Percentiles rank a stretch among this genome's conserved stretches.
Evolutionary conservation across 2,329 filamentous ascomycete genomes (phyloP).

Genomic region (Fusarium sulawesiense): DNA sequence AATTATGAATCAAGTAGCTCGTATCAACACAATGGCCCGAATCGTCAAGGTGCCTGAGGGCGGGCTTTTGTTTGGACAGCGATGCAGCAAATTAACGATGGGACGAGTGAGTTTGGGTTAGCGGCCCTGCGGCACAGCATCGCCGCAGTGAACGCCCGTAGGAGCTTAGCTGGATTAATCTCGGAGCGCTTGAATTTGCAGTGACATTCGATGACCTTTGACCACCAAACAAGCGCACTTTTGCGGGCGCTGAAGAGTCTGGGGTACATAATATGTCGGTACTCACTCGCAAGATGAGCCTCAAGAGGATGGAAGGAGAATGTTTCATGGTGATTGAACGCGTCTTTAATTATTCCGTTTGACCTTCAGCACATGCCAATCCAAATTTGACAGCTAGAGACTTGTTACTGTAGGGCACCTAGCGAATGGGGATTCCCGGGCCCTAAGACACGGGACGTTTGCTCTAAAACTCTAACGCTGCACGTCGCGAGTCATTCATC

Average conservation of each 20-base stretch:
- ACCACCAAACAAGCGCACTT: not conserved
- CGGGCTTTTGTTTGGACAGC: no score
- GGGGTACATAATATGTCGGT: not conserved
- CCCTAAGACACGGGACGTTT: not conserved
- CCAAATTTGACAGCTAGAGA: not conserved
- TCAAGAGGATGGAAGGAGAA: not conserved
- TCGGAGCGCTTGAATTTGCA: not conserved
- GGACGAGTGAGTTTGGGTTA: not conserved
- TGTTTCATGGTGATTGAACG: not conserved
- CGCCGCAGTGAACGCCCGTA: not conserved
- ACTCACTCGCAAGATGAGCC: not conserved
- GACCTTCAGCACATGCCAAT: not conserved
- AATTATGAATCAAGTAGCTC: not conserved
- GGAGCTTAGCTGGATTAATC: not conserved
- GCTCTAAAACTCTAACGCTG: not conserved
- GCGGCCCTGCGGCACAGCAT: not conserved
- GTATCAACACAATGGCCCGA: not conserved
- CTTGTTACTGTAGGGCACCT: not conserved
- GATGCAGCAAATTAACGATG: not conserved
- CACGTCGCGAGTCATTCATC: constrained; percentile 9
- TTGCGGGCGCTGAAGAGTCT: not conserved
- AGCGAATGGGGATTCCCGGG: not conserved
- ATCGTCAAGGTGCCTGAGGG: not conserved
- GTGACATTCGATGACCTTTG: not conserved
- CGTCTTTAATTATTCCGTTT: not conserved